Evolutionary conservation across 495 filamentous ascomycete species (phyloP), one percentile per base, ranked within the genome.

Genomic region (Tuber magnatum): DNA sequence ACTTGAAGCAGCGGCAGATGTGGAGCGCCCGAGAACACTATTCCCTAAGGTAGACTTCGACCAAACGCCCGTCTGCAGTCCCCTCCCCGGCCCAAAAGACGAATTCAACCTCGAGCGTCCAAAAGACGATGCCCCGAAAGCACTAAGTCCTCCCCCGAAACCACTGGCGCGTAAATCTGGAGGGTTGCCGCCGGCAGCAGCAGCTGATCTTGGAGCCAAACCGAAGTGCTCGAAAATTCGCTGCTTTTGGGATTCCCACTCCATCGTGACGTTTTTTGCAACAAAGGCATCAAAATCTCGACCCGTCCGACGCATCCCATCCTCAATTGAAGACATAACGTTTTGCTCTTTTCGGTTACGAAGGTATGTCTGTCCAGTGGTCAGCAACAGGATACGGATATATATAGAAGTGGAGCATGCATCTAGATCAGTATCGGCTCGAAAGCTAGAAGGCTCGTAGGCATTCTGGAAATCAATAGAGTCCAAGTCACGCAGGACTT

Each of bases 181-280:
- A 73, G 82, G 81, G 71, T 84, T 78, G 41, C 82, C 71, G 14
- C 86, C 86, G 68, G 90, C 88, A 10, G 77, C 72, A n/a, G 72
- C 48, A 38, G 80, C 24, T 7, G 70, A 65, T 77, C 87, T 89
- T 12, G 90, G 87, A 75, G 88, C 91, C 61, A 99, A 91, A 12
- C 95, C 95, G 83, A 99, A 98, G 82, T 99, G 95, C 80, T 97
- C 89, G 82, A 97, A 97, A 72, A 98, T 97, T 72, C 90, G 90
- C 82, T 91, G 92, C 51, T 94, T 90, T 84, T 98, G 95, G 9
- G 91, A 89, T 73, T 98, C 93, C 94, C 94, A 98, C 83, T 97
- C 92, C 86, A 95, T 90, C 12, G 93, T 92, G 10, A 97, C 91
- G 81, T 95, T 94, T 78, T 97, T 94, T 82, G 97, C 95, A 68